A percentile compares a stretch with the other conserved stretches of the same genome.
These are phyloP conservation scores for Geotrichum macrosporum DNA, from an alignment of 1,139 yeast species.

Conservation along the genomic window DNA sequence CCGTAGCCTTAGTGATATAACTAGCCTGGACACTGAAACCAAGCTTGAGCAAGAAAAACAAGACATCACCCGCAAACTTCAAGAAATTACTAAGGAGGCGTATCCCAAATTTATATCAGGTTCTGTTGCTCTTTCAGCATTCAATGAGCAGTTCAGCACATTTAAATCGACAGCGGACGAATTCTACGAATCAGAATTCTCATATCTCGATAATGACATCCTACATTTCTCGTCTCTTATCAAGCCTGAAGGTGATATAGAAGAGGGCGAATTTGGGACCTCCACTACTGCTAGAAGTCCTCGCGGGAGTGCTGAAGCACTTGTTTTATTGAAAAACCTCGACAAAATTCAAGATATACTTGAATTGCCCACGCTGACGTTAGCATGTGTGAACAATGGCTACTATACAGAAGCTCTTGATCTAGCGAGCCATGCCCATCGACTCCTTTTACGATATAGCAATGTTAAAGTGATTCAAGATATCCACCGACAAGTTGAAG, in stretches of 20 bases:
- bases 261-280: neutral
- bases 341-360: constrained; percentile 72
- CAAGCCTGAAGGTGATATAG: constrained; percentile 1
- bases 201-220: constrained; percentile 17
- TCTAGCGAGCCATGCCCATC: constrained; percentile 62
- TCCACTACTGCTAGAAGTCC: neutral
- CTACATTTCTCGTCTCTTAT: constrained; percentile 13
- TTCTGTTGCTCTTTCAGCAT: constrained; percentile 26
- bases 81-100: constrained; percentile 9
- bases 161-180: constrained; percentile 23
- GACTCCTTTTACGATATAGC: constrained; percentile 66
- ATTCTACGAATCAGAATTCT: constrained; percentile 20
- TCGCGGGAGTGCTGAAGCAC: constrained; percentile 12
- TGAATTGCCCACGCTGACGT: constrained; percentile 76
- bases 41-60: constrained; percentile 7
- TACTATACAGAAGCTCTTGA: constrained; percentile 88
- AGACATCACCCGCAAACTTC: constrained; percentile 10
- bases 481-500: constrained; percentile 40
- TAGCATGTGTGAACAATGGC: constrained; percentile 80
- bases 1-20: constrained; percentile 8
- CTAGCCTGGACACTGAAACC: constrained; percentile 13
- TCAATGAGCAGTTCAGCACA: constrained; percentile 23
- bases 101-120: constrained; percentile 25
- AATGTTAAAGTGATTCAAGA: constrained; percentile 52
- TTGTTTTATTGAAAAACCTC: constrained; percentile 53